Evolutionary conservation across 306 rosid genomes (phyloP).

Genomic region (Quercus rubra): DNA sequence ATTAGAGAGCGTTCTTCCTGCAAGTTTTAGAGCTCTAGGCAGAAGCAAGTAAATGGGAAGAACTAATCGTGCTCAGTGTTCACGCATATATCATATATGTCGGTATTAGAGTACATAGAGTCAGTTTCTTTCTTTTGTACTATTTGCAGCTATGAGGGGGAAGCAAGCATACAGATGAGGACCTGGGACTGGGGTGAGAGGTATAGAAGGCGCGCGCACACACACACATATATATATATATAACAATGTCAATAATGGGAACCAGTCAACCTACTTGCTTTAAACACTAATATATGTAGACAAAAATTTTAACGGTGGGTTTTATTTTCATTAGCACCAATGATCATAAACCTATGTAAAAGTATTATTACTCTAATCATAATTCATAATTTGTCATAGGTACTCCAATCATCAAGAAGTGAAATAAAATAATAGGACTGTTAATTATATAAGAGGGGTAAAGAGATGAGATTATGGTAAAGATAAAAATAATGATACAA

Average conservation of each 20-base stretch:
- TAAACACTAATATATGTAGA: background rate
- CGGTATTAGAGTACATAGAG: background rate
- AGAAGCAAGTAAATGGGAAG: no score
- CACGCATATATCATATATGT: background rate
- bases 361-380: no score
- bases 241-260: conserved; percentile 2
- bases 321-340: no score
- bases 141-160: conserved; percentile 11
- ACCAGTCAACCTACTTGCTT: background rate
- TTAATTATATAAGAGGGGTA: no score
- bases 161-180: background rate
- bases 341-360: no score
- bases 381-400: no score
- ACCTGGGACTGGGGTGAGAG: background rate
- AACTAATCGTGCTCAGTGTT: no score
- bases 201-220: background rate
- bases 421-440: no score
- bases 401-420: no score
- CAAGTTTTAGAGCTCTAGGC: background rate
- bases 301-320: no score
- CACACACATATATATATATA: background rate
- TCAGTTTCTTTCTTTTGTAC: conserved; percentile 3
- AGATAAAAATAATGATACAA: no score
- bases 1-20: background rate
- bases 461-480: no score